phyloP scores from a whole-genome alignment of 129 eudicot species.

The Tagetes erecta region DNA sequence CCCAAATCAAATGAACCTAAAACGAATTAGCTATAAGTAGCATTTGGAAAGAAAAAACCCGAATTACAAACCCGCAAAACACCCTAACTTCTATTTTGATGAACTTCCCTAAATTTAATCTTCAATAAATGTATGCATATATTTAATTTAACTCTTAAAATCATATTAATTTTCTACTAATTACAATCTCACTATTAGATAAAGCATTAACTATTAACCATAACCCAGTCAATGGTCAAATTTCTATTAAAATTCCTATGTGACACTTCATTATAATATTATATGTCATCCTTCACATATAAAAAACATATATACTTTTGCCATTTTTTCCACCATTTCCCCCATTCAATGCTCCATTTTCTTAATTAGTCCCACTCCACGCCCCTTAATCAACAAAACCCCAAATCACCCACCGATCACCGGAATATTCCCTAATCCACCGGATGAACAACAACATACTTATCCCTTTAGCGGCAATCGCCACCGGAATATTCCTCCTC shows the following conservation, averaged over 20 bases:
- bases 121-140: too few relatives aligned
- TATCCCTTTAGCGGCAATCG: conserved; percentile 14
- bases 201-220: too few relatives aligned
- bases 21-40: too few relatives aligned
- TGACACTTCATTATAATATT: background rate
- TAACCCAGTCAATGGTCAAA: too few relatives aligned
- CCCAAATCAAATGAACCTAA: too few relatives aligned
- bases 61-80: too few relatives aligned
- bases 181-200: too few relatives aligned
- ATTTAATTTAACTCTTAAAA: too few relatives aligned
- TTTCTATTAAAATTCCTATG: background rate
- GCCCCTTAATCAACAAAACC: conserved; percentile 7
- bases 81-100: too few relatives aligned
- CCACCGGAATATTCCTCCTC: conserved; percentile 33
- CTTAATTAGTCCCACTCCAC: conserved; percentile 33
- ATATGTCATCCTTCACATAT: background rate
- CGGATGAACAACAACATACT: conserved; percentile 40
- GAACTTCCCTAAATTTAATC: too few relatives aligned
- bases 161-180: too few relatives aligned
- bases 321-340: conserved; percentile 27
- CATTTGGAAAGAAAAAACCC: too few relatives aligned
- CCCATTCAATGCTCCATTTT: conserved; percentile 33
- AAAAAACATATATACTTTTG: background rate
- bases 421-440: background rate
- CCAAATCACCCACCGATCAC: conserved; percentile 11